Evolutionary conservation across 495 filamentous ascomycete genomes (phyloP).

Genomic region (Thermochaetoides thermophila): DNA sequence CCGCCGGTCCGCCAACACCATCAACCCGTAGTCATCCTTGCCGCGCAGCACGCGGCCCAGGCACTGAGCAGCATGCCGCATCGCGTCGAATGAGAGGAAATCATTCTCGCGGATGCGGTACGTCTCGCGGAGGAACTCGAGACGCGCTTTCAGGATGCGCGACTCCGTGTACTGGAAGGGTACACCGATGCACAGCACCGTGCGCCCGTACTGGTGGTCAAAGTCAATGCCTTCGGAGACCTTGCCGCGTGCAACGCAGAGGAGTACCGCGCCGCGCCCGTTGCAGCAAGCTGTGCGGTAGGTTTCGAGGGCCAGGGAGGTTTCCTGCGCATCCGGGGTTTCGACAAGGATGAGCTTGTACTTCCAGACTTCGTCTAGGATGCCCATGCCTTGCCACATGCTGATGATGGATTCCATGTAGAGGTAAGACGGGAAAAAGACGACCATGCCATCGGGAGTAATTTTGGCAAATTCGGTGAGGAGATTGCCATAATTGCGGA

Average conservation of each 20-base stretch:
- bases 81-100: conserved; percentile 97
- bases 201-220: conserved; percentile 95
- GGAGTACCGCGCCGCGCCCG: conserved; percentile 79
- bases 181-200: conserved; percentile 91
- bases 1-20: conserved; percentile 88
- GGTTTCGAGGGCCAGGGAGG: conserved; percentile 85
- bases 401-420: conserved; percentile 99
- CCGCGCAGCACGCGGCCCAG: conserved; percentile 88
- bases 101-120: conserved; percentile 97
- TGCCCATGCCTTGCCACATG: conserved; percentile 98
- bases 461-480: conserved; percentile 87
- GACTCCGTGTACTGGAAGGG: conserved; percentile 99
- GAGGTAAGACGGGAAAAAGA: conserved; percentile 97
- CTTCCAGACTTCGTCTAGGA: conserved; percentile 96
- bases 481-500: conserved; percentile 88
- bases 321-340: conserved; percentile 95
- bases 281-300: conserved; percentile 97
- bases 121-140: conserved; percentile 91
- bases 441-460: conserved; percentile 92
- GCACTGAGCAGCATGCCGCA: conserved; percentile 95
- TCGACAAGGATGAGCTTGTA: conserved; percentile 97
- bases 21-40: conserved; percentile 97
- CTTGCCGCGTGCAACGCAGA: conserved; percentile 93
- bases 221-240: conserved; percentile 98
- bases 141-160: conserved; percentile 84